Base-by-base conservation (phyloP, 2,329 filamentous ascomycete genomes). In the Paecilomyces fulvus region DNA sequence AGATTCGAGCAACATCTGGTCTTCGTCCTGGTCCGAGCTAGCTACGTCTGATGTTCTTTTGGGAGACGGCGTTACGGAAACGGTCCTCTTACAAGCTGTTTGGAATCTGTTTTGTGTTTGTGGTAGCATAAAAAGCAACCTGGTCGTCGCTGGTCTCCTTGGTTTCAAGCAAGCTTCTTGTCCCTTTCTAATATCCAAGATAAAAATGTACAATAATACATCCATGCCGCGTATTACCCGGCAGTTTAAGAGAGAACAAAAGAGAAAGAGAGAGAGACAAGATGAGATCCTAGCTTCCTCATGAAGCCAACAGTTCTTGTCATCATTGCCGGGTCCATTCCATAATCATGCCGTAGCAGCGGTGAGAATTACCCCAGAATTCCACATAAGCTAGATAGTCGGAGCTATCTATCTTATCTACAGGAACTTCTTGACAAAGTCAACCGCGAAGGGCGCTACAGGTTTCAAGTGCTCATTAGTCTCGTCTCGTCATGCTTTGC, bases 391-490 rank as follows among this genome's bases (percentile, higher is more conserved):
- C 4, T 28, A 28, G 25, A 28, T 1, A 28, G 37, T 3, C 8
- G 2, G 17, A 17, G 14, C 60, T 53, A 52, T 55, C 25, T 28
- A 53, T 63, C 72, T 72, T 28, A 53, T 63, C 72, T 72, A 79
- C 52, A 79, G 71, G 57, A 79, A 69, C 63, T 75, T 78, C 61
- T 71, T 71, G 55, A 76, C 72, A 63, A 77, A 78, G 58, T 79
- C 75, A 56, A 80, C 67, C 53, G 76, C 75, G 64, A 79, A 79
- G 52, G 77, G 77, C 49, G 77, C 77, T 80, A 55, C 54, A 21
- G 4, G n/a, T n/a, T 28, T 5, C 25, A 28, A 25, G 5, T 49
- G 21, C 46, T 51, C 25, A 10, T 7, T 11, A 53, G n/a, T n/a
- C 33, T n/a, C n/a, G n/a, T n/a, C n/a, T n/a, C n/a, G n/a, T n/a